phyloP scores from a whole-genome alignment of 108 stramenopile species.

The Cyclotella cryptica region DNA sequence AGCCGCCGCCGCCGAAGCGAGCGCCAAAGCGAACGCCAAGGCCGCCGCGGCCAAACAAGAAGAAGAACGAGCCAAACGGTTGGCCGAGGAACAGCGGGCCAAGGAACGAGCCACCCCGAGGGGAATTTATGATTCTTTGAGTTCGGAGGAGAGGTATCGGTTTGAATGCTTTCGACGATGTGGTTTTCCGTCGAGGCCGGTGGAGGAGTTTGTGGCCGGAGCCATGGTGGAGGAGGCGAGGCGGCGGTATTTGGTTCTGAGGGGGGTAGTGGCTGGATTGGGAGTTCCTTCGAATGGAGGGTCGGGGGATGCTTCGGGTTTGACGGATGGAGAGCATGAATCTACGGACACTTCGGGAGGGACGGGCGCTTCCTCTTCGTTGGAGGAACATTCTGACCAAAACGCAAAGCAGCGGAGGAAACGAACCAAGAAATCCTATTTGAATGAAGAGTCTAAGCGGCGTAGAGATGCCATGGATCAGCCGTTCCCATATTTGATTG shows the following conservation, averaged over 20 bases:
- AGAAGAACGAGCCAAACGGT: conserved; percentile 17
- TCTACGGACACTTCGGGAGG: conserved; percentile 2
- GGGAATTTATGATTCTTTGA: conserved; percentile 35
- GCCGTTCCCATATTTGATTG: conserved; percentile 22
- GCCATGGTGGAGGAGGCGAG: conserved; percentile 41
- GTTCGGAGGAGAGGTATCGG: conserved; percentile 43
- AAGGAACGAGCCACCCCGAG: conserved; percentile 20
- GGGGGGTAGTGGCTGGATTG: conserved; percentile 31
- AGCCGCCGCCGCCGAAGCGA: conserved; percentile 18
- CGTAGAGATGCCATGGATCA: conserved; percentile 49
- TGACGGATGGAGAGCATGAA: not conserved
- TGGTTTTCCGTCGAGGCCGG: conserved; percentile 40
- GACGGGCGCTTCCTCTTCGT: conserved; percentile 16
- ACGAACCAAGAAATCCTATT: conserved; percentile 36
- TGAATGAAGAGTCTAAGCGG: conserved; percentile 50
- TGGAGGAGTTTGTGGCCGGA: conserved; percentile 50
- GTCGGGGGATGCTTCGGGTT: not conserved
- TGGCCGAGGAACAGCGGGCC: conserved; percentile 3
- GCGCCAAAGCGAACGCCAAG: conserved; percentile 14
- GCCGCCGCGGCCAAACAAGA: conserved; percentile 9
- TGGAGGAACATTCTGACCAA: conserved; percentile 10
- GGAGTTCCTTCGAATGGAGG: conserved; percentile 16
- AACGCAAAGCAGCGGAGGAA: conserved; percentile 31
- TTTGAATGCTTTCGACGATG: conserved; percentile 57
- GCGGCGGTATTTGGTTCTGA: conserved; percentile 23